phyloP scores from a whole-genome alignment of 2,329 filamentous ascomycete genomes.

The Aphanoascus verrucosus region DNA sequence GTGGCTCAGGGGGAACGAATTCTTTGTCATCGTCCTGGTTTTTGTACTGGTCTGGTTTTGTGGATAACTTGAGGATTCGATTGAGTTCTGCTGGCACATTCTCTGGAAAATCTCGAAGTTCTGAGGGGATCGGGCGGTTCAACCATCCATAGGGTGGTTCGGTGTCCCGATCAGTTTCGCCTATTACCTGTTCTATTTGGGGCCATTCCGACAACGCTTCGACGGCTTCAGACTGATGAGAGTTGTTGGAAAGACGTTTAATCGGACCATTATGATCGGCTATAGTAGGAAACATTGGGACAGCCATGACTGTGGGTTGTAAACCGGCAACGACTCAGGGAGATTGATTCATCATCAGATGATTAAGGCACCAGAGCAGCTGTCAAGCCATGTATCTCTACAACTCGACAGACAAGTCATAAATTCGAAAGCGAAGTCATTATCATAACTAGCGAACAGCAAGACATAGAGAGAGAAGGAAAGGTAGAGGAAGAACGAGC shows the following conservation, averaged over 20 bases:
- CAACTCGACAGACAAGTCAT: not conserved
- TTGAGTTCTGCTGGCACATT: constrained; percentile 10
- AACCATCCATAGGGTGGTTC: constrained; percentile 11
- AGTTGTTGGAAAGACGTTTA: not conserved
- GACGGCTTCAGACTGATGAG: not conserved
- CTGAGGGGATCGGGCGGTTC: constrained; percentile 11
- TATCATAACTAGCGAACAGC: not conserved
- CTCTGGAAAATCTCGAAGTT: constrained; percentile 13
- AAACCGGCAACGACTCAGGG: not conserved
- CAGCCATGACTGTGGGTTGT: not conserved
- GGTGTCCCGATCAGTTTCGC: constrained; percentile 6
- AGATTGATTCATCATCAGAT: not conserved
- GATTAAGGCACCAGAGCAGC: not conserved
- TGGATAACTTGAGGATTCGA: constrained; percentile 12
- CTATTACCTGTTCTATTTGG: constrained; percentile 5
- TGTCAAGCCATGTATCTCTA: not conserved
- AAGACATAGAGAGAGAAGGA: not conserved
- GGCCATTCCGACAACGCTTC: constrained; percentile 14
- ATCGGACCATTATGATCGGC: not conserved
- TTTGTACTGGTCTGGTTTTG: constrained; percentile 7
- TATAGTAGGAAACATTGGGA: not conserved
- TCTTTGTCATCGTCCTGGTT: constrained; percentile 7
- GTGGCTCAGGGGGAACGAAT: not conserved
- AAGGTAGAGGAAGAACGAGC: not conserved
- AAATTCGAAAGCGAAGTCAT: not conserved